Conservation (phyloP, 2,329 filamentous ascomycete genomes). For the Magnaporthiopsis incrustans region DNA sequence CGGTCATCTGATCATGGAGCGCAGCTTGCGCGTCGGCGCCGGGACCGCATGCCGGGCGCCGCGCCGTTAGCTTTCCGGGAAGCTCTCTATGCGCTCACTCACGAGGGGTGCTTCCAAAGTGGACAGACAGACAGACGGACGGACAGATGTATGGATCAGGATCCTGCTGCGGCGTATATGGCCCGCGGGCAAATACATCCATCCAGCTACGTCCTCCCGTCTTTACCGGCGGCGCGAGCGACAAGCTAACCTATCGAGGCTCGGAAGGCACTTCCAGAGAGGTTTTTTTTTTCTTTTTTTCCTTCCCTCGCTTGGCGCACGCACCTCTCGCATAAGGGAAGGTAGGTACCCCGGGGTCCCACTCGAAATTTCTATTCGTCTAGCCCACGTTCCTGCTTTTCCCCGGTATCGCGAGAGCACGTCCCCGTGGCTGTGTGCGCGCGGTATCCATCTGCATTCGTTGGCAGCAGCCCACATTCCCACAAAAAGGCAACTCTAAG, state of each 20-base stretch:
- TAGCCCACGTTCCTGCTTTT: background rate
- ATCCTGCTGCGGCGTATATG: too few relatives aligned
- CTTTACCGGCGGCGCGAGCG: too few relatives aligned
- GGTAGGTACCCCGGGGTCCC: background rate
- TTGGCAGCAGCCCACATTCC: background rate
- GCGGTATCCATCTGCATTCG: background rate
- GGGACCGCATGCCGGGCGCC: background rate
- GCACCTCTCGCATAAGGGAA: background rate
- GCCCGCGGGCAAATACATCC: too few relatives aligned
- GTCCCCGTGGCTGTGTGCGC: background rate
- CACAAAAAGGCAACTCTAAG: background rate
- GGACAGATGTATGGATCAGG: too few relatives aligned
- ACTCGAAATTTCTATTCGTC: background rate
- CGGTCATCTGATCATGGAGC: background rate
- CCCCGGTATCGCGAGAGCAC: background rate
- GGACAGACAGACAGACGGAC: too few relatives aligned
- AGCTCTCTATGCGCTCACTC: background rate
- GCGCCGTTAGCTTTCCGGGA: background rate
- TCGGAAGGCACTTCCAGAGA: too few relatives aligned
- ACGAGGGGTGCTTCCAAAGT: too few relatives aligned
- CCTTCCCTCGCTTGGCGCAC: too few relatives aligned
- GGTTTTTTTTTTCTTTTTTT: too few relatives aligned
- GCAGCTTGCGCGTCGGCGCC: background rate
- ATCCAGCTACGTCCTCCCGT: too few relatives aligned
- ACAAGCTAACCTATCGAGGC: too few relatives aligned